Conservation (phyloP, 2,329 filamentous ascomycete species). For the Aaosphaeria pasadenensis region DNA sequence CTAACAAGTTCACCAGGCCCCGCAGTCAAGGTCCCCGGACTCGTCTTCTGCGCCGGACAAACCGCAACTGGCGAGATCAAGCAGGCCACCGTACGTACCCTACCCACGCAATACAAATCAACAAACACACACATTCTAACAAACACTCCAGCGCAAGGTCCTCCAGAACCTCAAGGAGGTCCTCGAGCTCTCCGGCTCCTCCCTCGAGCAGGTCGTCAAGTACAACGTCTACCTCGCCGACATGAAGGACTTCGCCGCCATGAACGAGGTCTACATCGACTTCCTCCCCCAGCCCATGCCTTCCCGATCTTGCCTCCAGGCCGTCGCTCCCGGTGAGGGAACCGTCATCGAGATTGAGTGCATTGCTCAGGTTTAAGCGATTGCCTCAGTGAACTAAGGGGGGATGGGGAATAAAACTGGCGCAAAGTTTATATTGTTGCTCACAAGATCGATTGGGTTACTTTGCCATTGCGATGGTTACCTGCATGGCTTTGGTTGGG, state of each 20-base stretch:
- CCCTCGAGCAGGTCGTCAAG: slow-evolving; percentile 27
- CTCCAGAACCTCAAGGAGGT: slow-evolving; percentile 12
- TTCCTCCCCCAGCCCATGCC: slow-evolving; percentile 20
- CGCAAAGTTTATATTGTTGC: too few species aligned
- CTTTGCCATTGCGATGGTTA: too few species aligned
- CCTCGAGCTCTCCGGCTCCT: slow-evolving; percentile 22
- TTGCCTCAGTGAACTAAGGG: not conserved
- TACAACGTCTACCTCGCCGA: slow-evolving; percentile 28
- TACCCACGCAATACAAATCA: not conserved
- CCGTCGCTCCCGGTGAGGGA: slow-evolving; percentile 15
- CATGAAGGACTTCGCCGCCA: slow-evolving; percentile 27
- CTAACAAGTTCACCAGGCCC: slow-evolving; percentile 5
- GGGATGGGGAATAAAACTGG: not conserved
- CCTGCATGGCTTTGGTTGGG: too few species aligned
- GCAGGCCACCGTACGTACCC: slow-evolving; percentile 13
- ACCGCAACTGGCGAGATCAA: slow-evolving; percentile 23
- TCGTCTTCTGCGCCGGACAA: slow-evolving; percentile 21
- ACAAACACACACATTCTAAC: slow-evolving; percentile 2
- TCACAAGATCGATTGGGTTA: too few species aligned
- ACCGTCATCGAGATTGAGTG: slow-evolving; percentile 27
- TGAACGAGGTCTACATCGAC: slow-evolving; percentile 30
- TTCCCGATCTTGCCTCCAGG: slow-evolving; percentile 8
- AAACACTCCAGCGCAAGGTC: slow-evolving; percentile 5
- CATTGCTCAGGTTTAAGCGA: slow-evolving; percentile 16
- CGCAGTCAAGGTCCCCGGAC: slow-evolving; percentile 17